Evolutionary conservation across 441 rosid species (phyloP).

Genomic region (Syzygium malaccense): DNA sequence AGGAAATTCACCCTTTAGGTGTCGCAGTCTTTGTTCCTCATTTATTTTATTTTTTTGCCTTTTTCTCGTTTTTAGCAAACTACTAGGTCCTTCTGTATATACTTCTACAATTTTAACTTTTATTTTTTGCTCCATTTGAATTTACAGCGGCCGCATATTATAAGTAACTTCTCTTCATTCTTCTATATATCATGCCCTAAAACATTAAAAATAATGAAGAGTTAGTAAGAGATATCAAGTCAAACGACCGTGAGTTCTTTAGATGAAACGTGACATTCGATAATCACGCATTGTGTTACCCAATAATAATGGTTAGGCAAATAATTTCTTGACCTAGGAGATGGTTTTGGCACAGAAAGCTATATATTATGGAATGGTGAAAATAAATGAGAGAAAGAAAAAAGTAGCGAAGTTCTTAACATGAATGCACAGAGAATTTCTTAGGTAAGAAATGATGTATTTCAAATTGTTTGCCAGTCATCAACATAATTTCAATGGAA

Average conservation of each 20-base stretch:
- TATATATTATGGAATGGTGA: neutral
- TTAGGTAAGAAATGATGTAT: neutral
- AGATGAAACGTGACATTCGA: neutral
- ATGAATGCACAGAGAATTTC: neutral
- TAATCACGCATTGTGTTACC: neutral
- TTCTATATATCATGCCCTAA: neutral
- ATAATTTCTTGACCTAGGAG: neutral
- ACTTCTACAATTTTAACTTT: neutral
- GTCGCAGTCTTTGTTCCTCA: no score
- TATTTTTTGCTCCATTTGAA: neutral
- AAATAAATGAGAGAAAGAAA: neutral
- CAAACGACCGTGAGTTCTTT: neutral
- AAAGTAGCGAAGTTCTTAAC: neutral
- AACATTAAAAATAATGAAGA: neutral
- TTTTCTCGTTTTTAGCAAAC: no score
- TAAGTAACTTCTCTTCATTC: neutral
- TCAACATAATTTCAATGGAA: neutral
- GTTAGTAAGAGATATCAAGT: neutral
- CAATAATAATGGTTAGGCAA: neutral
- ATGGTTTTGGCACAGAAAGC: neutral
- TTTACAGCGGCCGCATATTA: neutral
- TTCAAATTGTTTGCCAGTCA: neutral
- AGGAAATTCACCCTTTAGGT: no score
- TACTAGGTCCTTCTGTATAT: no score
- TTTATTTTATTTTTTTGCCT: no score